Evolutionary conservation across 108 stramenopile species (phyloP), one percentile per base, ranked within the genome.

Genomic region (Pseudonitzschia delicatissima): DNA sequence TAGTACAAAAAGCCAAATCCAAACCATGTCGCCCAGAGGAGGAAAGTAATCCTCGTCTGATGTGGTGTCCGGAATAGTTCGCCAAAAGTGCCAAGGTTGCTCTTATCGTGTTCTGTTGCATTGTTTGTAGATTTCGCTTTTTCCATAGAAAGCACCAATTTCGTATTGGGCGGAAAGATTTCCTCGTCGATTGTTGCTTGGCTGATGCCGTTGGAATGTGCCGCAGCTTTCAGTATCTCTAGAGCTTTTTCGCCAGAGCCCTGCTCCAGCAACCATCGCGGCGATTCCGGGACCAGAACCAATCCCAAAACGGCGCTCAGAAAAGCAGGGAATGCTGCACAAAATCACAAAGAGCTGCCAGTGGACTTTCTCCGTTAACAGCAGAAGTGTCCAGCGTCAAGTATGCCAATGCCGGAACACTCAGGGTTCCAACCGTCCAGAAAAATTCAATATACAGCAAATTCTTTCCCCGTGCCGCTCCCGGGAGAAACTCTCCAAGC

Each of bases 401-500:
- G 48, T 79, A 82, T 2, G 86, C 86, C 29, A 87, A 33, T 3
- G 79, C 37, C 21, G 82, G 80, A 15, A 84, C 81, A 29, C 65
- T 57, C 47, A 87, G 32, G 31, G 72, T 66, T 23, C 86, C 86
- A 17, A 70, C 50, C 25, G 83, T 82, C 86, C 86, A 87, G 45
- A 84, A 87, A 44, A 74, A 87, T 48, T 84, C 47, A 48, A 36
- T 61, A 18, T 57, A 36, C 3, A 88, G 21, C 18, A 87, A 61
- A 35, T 65, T 68, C 28, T 66, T 60, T 34, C 87, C 91, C 58
- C 84, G 58, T 8, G 48, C 31, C 17, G 34, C 17, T 5, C 66
- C 64, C 20, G 92, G 89, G 0, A 91, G 50, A 66, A 86, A 84
- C 68, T 94, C 89, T 23, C 80, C 87, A 33, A 86, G 74, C n/a